These are phyloP conservation scores for Neofusicoccum laricinum DNA, from an alignment of 2,329 filamentous ascomycete species.

Conservation along the genomic window DNA sequence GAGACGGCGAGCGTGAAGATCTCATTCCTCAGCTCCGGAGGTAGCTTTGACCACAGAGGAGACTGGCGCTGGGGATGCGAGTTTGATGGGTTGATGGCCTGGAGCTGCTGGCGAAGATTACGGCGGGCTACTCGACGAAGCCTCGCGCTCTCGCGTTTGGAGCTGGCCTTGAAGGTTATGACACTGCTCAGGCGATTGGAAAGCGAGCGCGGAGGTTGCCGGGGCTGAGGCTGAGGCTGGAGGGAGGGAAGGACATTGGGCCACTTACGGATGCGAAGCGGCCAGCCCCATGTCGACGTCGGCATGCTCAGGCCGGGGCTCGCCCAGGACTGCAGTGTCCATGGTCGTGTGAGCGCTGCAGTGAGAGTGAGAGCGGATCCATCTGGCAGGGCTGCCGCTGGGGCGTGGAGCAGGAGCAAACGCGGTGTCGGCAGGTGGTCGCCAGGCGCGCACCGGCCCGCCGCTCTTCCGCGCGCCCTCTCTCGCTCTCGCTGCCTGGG, in stretches of 20 bases:
- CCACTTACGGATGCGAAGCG: not conserved
- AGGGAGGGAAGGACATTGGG: not conserved
- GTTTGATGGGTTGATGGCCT: slow-evolving; percentile 21
- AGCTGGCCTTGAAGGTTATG: no score
- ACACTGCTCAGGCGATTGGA: not conserved
- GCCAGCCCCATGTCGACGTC: not conserved
- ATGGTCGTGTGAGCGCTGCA: not conserved
- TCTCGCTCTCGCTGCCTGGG: no score
- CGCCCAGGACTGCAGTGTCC: not conserved
- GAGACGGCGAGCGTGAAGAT: slow-evolving; percentile 23
- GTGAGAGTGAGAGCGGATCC: not conserved
- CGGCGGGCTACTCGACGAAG: not conserved
- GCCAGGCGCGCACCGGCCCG: not conserved
- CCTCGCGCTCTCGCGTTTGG: not conserved
- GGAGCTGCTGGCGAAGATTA: slow-evolving; percentile 20
- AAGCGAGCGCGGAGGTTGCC: not conserved
- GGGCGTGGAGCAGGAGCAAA: not conserved
- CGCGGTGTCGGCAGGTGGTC: not conserved
- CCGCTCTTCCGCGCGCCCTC: no score
- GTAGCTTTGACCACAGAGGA: slow-evolving; percentile 24
- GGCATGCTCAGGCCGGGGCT: not conserved
- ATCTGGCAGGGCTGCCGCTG: not conserved
- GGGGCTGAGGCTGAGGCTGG: not conserved
- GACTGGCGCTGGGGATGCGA: slow-evolving; percentile 24
- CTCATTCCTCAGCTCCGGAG: slow-evolving; percentile 26